Percentiles rank a stretch among this genome's conserved stretches.
Evolutionary conservation across 768 basidiomycete species (phyloP).

Genomic region (Agrocybe praecox): DNA sequence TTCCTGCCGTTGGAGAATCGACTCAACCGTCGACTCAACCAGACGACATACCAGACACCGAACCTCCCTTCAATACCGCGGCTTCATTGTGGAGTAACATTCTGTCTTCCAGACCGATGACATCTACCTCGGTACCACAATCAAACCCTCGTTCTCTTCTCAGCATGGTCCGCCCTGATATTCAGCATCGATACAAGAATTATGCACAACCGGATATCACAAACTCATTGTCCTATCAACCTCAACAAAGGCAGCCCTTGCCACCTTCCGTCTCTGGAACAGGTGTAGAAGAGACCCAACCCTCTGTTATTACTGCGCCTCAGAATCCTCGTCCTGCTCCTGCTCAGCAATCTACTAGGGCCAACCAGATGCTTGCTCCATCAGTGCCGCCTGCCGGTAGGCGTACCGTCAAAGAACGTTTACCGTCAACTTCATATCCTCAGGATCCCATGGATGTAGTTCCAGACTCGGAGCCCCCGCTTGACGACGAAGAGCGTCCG

Average conservation of each 20-base stretch:
- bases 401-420: too few relatives aligned
- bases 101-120: conserved; percentile 7
- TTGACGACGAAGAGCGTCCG: neutral
- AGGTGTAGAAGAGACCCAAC: conserved; percentile 13
- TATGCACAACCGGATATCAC: conserved; percentile 3
- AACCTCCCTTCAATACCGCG: conserved; percentile 5
- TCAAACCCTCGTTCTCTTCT: conserved; percentile 22
- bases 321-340: neutral
- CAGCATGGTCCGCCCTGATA: conserved; percentile 26
- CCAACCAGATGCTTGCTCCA: neutral
- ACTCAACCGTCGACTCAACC: conserved; percentile 40
- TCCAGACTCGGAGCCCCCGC: conserved; percentile 58
- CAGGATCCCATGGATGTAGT: conserved; percentile 45
- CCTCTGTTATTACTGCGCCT: conserved; percentile 11
- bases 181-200: conserved; percentile 29
- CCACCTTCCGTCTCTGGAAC: neutral
- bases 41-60: conserved; percentile 19
- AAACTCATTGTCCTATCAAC: neutral
- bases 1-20: conserved; percentile 8
- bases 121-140: neutral
- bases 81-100: conserved; percentile 9
- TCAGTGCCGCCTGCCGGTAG: neutral
- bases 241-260: neutral
- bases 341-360: neutral
- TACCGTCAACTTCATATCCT: neutral